These are phyloP conservation scores for Diplodia seriata DNA, from an alignment of 2,329 filamentous ascomycete species.

Conservation along the genomic window DNA sequence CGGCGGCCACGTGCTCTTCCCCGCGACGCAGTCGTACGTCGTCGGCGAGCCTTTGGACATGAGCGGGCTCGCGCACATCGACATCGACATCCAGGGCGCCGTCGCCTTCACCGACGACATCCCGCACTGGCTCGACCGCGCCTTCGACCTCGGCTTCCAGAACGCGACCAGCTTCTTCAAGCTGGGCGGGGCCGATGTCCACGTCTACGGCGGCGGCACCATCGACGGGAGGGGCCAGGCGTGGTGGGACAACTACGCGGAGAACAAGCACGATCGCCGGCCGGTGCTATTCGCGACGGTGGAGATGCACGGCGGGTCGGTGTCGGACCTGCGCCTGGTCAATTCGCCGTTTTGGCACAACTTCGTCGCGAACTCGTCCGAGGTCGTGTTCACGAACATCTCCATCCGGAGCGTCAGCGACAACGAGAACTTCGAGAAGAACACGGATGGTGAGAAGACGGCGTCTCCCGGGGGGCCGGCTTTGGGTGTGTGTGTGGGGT, in stretches of 20 bases:
- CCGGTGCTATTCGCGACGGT: conserved; percentile 14
- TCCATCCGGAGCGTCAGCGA: conserved; percentile 18
- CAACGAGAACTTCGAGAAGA: conserved; percentile 26
- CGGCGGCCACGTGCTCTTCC: conserved; percentile 36
- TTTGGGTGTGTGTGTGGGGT: too few species aligned
- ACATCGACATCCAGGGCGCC: conserved; percentile 34
- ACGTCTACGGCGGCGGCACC: conserved; percentile 70
- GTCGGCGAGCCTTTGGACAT: conserved; percentile 34
- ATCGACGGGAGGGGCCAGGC: conserved; percentile 69
- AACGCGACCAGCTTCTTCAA: conserved; percentile 72
- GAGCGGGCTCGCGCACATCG: conserved; percentile 32
- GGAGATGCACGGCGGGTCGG: background rate
- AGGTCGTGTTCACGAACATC: conserved; percentile 19
- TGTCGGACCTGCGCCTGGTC: conserved; percentile 2
- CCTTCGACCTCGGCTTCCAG: conserved; percentile 70
- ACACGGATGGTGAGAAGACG: conserved; percentile 5
- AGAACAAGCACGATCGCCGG: conserved; percentile 5
- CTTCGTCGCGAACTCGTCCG: background rate
- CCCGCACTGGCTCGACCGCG: conserved; percentile 70
- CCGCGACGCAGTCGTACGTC: conserved; percentile 32
- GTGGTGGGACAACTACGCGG: conserved; percentile 69
- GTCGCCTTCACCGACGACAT: conserved; percentile 68
- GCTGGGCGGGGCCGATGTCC: conserved; percentile 69
- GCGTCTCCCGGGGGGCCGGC: background rate
- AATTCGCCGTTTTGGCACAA: conserved; percentile 16